Evolutionary conservation across 768 basidiomycete genomes (phyloP).

Genomic region (Lepiota brunneoincarnata): DNA sequence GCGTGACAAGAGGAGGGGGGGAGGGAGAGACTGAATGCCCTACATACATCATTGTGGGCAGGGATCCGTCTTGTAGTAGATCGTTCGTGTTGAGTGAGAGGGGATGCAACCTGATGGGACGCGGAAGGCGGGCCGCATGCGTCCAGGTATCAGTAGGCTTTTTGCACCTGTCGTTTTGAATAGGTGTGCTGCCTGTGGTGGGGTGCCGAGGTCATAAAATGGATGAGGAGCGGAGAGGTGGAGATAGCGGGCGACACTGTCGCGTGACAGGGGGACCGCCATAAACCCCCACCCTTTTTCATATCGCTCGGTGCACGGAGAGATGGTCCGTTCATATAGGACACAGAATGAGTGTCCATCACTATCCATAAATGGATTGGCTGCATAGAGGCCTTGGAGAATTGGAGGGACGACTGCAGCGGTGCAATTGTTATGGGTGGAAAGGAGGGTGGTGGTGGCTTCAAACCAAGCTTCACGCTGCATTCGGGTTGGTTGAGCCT

Average conservation of each 20-base stretch:
- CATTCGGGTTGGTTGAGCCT: constrained; percentile 27
- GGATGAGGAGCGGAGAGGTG: constrained; percentile 50
- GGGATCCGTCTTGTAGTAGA: constrained; percentile 46
- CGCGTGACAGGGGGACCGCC: constrained; percentile 26
- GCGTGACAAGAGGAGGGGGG: too few species aligned
- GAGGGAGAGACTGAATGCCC: neutral
- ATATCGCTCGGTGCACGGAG: constrained; percentile 16
- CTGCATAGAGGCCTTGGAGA: constrained; percentile 25
- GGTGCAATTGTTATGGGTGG: constrained; percentile 28
- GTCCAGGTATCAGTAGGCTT: constrained; percentile 41
- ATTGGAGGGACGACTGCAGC: constrained; percentile 24
- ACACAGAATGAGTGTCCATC: constrained; percentile 28
- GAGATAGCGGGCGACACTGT: constrained; percentile 23
- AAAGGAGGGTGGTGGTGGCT: constrained; percentile 24
- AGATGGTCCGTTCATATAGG: constrained; percentile 22
- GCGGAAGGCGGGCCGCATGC: constrained; percentile 32
- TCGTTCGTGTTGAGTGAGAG: constrained; percentile 15
- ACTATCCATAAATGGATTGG: constrained; percentile 23
- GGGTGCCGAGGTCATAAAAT: constrained; percentile 32
- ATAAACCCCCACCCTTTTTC: constrained; percentile 36
- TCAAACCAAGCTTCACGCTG: constrained; percentile 27
- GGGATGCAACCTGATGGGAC: constrained; percentile 30
- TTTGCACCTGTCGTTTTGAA: constrained; percentile 37
- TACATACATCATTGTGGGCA: constrained; percentile 41
- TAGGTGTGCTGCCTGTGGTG: constrained; percentile 37